phyloP scores from a whole-genome alignment of 2,329 filamentous ascomycete genomes.

The Beauveria sp. region DNA sequence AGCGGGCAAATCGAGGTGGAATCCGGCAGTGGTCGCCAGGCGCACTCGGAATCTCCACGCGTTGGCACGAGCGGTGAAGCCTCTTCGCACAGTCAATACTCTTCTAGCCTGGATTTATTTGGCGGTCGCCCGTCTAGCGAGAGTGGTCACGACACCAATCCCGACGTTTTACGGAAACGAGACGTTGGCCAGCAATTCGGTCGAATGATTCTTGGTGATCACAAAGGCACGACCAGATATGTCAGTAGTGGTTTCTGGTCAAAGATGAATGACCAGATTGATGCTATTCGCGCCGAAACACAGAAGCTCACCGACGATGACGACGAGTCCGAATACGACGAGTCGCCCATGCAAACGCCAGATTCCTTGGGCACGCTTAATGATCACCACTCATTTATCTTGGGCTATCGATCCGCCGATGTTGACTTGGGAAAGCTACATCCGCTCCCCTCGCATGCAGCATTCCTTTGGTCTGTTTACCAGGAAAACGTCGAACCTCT shows the following conservation, averaged over 20 bases:
- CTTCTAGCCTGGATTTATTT: constrained; percentile 11
- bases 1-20: constrained; percentile 57
- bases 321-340: constrained; percentile 54
- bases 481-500: constrained; percentile 68
- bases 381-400: constrained; percentile 64
- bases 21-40: constrained; percentile 21
- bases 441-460: constrained; percentile 57
- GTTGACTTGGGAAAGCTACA: constrained; percentile 59
- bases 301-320: constrained; percentile 35
- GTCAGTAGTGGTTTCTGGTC: constrained; percentile 73
- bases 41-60: constrained; percentile 17
- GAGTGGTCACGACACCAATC: constrained; percentile 15
- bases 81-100: neutral
- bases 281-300: constrained; percentile 41
- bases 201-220: constrained; percentile 61
- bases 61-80: neutral
- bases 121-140: constrained; percentile 1
- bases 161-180: constrained; percentile 20
- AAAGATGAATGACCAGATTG: constrained; percentile 61
- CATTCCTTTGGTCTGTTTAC: constrained; percentile 62
- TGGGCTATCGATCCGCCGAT: constrained; percentile 64
- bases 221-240: constrained; percentile 60
- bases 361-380: constrained; percentile 23
- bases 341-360: constrained; percentile 38
- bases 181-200: constrained; percentile 47